phyloP scores from a whole-genome alignment of 106 monocot species.

The Phalaenopsis equestris region DNA sequence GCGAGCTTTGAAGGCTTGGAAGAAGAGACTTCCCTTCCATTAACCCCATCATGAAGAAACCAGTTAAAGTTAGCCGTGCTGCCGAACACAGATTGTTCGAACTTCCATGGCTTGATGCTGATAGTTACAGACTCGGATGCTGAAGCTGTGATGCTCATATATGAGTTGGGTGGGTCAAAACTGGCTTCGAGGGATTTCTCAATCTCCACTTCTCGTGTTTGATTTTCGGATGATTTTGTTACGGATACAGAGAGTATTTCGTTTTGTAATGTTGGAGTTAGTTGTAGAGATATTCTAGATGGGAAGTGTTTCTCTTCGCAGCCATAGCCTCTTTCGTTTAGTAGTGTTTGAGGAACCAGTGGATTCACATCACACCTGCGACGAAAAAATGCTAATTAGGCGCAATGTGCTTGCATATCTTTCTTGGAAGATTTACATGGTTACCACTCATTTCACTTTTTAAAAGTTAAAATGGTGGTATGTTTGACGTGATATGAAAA shows the following conservation, averaged over 20 bases:
- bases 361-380: slow-evolving; percentile 47
- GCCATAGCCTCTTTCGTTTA: slow-evolving; percentile 45
- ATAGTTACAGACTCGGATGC: slow-evolving; percentile 41
- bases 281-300: slow-evolving; percentile 40
- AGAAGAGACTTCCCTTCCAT: slow-evolving; percentile 63
- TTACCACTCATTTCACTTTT: too few species aligned
- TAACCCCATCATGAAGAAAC: slow-evolving; percentile 59
- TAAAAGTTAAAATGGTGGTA: too few species aligned
- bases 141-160: slow-evolving; percentile 35
- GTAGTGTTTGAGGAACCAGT: slow-evolving; percentile 34
- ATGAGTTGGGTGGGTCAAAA: slow-evolving; percentile 45
- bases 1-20: slow-evolving; percentile 58
- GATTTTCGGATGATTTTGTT: slow-evolving; percentile 56
- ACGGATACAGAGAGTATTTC: slow-evolving; percentile 44
- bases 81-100: slow-evolving; percentile 62
- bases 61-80: slow-evolving; percentile 51
- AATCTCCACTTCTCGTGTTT: slow-evolving; percentile 27
- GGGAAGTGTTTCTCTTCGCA: slow-evolving; percentile 73
- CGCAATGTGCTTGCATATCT: not conserved
- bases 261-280: slow-evolving; percentile 45
- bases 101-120: slow-evolving; percentile 77
- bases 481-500: too few species aligned
- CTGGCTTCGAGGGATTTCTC: slow-evolving; percentile 47
- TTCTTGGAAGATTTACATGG: not conserved
- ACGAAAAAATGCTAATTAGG: not conserved